Percentiles rank a stretch among this genome's conserved stretches.
phyloP scores from a whole-genome alignment of 306 rosid species.

The Prunus salicina region DNA sequence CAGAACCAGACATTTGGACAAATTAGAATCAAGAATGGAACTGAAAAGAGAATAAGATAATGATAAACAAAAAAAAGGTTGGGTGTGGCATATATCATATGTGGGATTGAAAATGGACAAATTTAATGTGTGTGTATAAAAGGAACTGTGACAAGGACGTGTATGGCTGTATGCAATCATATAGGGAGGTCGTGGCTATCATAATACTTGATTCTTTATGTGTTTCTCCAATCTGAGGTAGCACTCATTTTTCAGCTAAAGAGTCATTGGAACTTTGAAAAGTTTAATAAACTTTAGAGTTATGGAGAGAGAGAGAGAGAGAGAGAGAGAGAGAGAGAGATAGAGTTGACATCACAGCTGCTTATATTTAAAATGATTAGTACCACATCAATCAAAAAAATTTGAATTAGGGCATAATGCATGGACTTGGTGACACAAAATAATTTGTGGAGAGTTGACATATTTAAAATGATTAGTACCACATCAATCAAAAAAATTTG shows the following conservation, averaged over 20 bases:
- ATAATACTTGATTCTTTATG: conserved; percentile 30
- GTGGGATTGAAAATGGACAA: neutral
- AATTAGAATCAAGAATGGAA: conserved; percentile 16
- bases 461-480: neutral
- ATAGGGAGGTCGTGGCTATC: conserved; percentile 54
- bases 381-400: neutral
- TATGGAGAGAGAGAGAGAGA: no score
- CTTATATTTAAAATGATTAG: neutral
- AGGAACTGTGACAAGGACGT: conserved; percentile 54
- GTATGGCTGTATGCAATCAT: conserved; percentile 59
- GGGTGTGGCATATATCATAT: neutral
- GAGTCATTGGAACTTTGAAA: conserved; percentile 9
- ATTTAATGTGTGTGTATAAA: neutral
- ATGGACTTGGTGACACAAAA: conserved; percentile 5
- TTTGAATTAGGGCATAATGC: neutral
- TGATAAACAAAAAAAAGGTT: neutral
- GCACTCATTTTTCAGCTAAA: neutral
- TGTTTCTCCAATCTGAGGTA: neutral
- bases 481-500: neutral
- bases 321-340: no score
- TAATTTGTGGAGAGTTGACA: neutral
- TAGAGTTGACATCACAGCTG: neutral
- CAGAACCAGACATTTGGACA: conserved; percentile 34
- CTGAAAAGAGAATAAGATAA: conserved; percentile 17
- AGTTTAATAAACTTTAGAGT: neutral